Conservation (phyloP, 2,329 filamentous ascomycete species). For the Paramyrothecium roridum region DNA sequence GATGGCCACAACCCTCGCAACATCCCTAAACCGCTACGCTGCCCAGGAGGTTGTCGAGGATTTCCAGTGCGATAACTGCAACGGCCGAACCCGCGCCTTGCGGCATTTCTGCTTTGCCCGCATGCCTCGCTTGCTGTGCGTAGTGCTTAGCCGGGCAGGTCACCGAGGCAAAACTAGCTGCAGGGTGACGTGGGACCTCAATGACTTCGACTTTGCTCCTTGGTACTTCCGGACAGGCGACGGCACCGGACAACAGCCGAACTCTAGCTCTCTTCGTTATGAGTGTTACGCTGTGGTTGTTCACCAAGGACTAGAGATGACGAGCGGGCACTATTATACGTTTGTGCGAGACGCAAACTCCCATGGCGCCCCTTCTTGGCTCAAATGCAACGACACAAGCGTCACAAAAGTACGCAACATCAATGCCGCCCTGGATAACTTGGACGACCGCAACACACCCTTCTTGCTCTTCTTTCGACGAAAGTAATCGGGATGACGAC, state of each 20-base stretch:
- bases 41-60: slow-evolving; percentile 64
- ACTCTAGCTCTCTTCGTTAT: slow-evolving; percentile 64
- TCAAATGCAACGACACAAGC: slow-evolving; percentile 43
- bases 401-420: slow-evolving; percentile 41
- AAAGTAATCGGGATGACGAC: slow-evolving; percentile 18
- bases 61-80: slow-evolving; percentile 74
- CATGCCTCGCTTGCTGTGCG: slow-evolving; percentile 73
- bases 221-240: slow-evolving; percentile 34
- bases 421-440: slow-evolving; percentile 14
- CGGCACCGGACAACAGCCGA: slow-evolving; percentile 26
- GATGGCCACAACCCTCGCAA: slow-evolving; percentile 40
- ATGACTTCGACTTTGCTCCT: slow-evolving; percentile 56
- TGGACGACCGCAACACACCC: slow-evolving; percentile 18
- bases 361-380: slow-evolving; percentile 43
- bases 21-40: slow-evolving; percentile 69
- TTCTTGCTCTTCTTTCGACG: slow-evolving; percentile 45
- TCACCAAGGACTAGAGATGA: slow-evolving; percentile 44
- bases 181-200: slow-evolving; percentile 68
- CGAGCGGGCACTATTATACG: slow-evolving; percentile 72
- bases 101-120: slow-evolving; percentile 74
- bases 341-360: slow-evolving; percentile 59
- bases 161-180: slow-evolving; percentile 66
- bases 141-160: slow-evolving; percentile 65
- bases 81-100: slow-evolving; percentile 61
- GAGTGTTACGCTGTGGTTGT: slow-evolving; percentile 83